Conservation (phyloP, 768 basidiomycete species). For the Pluteus cervinus region DNA sequence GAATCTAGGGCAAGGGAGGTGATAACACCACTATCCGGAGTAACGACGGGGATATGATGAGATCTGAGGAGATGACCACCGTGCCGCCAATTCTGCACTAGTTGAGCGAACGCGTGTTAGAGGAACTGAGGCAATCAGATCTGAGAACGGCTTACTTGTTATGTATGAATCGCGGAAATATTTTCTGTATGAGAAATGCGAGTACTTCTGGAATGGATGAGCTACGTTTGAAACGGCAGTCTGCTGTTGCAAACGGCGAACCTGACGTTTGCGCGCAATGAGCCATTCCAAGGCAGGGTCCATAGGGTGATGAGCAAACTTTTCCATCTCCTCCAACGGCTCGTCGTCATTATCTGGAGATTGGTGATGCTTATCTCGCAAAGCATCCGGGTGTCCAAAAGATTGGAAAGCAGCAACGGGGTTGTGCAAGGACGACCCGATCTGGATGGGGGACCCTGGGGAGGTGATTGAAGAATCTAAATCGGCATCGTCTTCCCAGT, state of each 20-base stretch:
- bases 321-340: conserved; percentile 24
- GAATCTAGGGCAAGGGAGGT: conserved; percentile 83
- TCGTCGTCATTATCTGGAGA: conserved; percentile 26
- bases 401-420: no score
- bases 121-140: conserved; percentile 3
- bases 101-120: conserved; percentile 1
- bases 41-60: conserved; percentile 44
- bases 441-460: no score
- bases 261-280: conserved; percentile 18
- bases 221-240: conserved; percentile 1
- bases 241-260: conserved; percentile 4
- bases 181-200: conserved; percentile 52
- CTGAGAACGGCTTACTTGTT: conserved; percentile 44
- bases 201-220: conserved; percentile 3
- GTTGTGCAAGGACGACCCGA: no score
- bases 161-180: conserved; percentile 72
- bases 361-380: no score
- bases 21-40: conserved; percentile 58
- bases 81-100: conserved; percentile 77
- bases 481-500: conserved; percentile 16
- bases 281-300: conserved; percentile 36
- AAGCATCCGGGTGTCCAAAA: no score
- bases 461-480: no score
- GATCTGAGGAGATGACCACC: conserved; percentile 67
- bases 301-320: conserved; percentile 27